Evolutionary conservation across 306 rosid species (phyloP), one percentile per base, ranked within the genome.

Genomic region (Trifolium dubium): DNA sequence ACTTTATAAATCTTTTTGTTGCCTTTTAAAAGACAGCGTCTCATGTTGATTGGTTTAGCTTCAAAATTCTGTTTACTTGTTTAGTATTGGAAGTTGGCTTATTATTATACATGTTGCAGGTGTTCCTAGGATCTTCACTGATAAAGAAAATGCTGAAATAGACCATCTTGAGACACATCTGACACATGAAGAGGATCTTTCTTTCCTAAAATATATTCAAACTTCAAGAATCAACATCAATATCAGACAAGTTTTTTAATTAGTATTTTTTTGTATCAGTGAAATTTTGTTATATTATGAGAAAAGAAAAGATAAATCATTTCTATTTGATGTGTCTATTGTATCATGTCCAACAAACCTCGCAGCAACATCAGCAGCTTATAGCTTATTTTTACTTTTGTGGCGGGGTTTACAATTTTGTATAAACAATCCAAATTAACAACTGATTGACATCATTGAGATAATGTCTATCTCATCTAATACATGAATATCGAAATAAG

Each of bases 171-270:
- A 87, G 79, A 61, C 35, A 67, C 85, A 79, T 11, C 81, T 92
- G 49, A 76, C 83, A 2, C 77, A 76, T 1, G 87, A 83, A 84
- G 87, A 91, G 30, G 96, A 89, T 81, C 39, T 76, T 46, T 80
- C 72, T 82, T 84, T 85, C 89, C 77, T 89, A 82, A 83, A 87
- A 46, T 94, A 92, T 76, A 88, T 91, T 67, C 84, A 77, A 83
- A 86, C 79, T 82, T 94, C 97, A 64, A 89, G 96, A 88, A 87
- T 94, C 85, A 92, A 94, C 86, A 89, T 94, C 78, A 94, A 94
- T 80, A 89, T 94, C 63, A 82, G 99, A 87, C 95, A 89, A 86
- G 99, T 94, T 40, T 94, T 77, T 67, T 89, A 71, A 87, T 55
- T 31, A 19, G 73, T 67, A 8, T 17, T 64, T n/a, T 59, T 17